Conservation (phyloP, 2,329 filamentous ascomycete species). For the Alternaria angustiovoidea region DNA sequence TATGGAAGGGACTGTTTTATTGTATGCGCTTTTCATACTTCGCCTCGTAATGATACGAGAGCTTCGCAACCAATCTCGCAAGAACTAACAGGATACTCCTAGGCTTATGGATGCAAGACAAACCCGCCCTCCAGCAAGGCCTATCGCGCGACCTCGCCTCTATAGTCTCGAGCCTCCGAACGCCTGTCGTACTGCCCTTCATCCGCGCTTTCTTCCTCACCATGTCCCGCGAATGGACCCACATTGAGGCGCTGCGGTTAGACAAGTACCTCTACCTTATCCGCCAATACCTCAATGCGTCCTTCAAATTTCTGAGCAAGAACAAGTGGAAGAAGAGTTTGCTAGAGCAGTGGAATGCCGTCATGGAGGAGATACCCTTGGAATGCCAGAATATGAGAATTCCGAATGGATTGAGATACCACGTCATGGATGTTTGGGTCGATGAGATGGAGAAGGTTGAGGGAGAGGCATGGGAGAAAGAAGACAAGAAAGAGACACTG, state of each 20-base stretch:
- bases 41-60: not conserved
- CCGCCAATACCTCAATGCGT: constrained; percentile 77
- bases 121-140: constrained; percentile 83
- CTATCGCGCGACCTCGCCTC: constrained; percentile 80
- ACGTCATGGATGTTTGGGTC: constrained; percentile 88
- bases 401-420: constrained; percentile 84
- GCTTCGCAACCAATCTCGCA: not conserved
- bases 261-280: constrained; percentile 94
- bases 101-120: constrained; percentile 92
- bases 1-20: constrained; percentile 96
- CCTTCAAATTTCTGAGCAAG: constrained; percentile 62
- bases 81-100: constrained; percentile 14
- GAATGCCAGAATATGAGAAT: constrained; percentile 64
- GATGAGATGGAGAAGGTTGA: constrained; percentile 84
- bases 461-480: constrained; percentile 51
- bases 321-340: constrained; percentile 51
- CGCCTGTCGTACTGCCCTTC: constrained; percentile 52
- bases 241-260: constrained; percentile 65
- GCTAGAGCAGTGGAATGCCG: constrained; percentile 55
- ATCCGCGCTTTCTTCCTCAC: constrained; percentile 61
- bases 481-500: constrained; percentile 50
- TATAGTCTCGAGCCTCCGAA: constrained; percentile 69
- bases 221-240: constrained; percentile 60
- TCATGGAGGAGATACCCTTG: constrained; percentile 59
- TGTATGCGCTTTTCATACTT: constrained; percentile 54